phyloP scores from a whole-genome alignment of 768 basidiomycete species.

The Hericium coralloides region DNA sequence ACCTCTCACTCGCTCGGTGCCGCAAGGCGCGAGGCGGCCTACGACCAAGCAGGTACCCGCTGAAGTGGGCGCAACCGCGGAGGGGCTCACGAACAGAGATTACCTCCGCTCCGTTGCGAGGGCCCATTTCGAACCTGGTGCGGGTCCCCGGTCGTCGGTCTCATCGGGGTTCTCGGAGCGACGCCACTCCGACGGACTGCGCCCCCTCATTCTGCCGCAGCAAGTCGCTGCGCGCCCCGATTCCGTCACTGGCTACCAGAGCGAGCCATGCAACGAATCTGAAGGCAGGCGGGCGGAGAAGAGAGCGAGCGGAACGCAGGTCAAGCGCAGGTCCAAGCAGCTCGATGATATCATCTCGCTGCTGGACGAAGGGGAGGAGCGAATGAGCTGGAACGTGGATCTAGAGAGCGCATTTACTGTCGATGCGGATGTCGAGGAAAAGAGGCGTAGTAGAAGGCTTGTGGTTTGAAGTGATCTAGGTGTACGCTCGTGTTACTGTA shows the following conservation, averaged over 20 bases:
- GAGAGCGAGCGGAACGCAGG: not conserved
- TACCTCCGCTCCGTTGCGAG: conserved; percentile 7
- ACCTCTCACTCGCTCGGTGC: too few species aligned
- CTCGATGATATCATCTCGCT: conserved; percentile 9
- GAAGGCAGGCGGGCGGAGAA: not conserved
- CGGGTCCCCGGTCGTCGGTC: not conserved
- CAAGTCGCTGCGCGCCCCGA: conserved; percentile 8
- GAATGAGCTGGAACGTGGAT: conserved; percentile 3
- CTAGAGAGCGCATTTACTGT: conserved; percentile 1
- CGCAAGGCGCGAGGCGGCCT: too few species aligned
- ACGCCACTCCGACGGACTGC: conserved; percentile 5
- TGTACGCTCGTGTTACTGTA: too few species aligned
- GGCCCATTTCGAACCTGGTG: not conserved
- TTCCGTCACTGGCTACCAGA: not conserved
- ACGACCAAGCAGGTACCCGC: too few species aligned
- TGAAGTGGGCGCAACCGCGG: not conserved
- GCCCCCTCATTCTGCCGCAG: conserved; percentile 17
- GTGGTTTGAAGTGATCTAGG: too few species aligned
- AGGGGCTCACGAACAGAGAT: conserved; percentile 1
- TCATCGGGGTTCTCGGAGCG: not conserved
- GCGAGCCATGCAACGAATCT: not conserved
- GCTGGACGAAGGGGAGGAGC: conserved; percentile 1
- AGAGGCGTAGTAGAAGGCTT: too few species aligned
- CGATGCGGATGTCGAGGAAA: not conserved
- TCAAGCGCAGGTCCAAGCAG: conserved; percentile 2